These are phyloP conservation scores for Dichomitus squalens DNA, from an alignment of 1,284 basidiomycete species.

Conservation along the genomic window DNA sequence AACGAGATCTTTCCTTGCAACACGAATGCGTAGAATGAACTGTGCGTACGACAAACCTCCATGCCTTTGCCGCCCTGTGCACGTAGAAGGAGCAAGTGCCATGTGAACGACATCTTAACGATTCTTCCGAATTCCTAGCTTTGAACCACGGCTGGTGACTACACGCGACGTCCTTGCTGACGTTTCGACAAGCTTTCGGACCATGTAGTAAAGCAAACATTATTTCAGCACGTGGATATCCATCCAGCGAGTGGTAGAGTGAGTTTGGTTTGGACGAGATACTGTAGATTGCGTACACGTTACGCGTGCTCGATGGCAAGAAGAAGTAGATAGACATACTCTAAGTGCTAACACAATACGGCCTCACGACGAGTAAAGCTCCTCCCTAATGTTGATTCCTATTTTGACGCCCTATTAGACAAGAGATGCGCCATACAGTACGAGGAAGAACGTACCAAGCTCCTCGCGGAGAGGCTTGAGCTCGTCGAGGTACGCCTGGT, in stretches of 20 bases:
- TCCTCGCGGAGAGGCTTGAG: conserved; percentile 85
- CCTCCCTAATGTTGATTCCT: conserved; percentile 35
- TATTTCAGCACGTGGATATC: conserved; percentile 1
- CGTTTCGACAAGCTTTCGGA: too few relatives aligned
- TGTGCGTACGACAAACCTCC: neutral
- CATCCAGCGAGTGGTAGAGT: conserved; percentile 11
- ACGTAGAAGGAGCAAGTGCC: too few relatives aligned
- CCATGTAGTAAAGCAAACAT: too few relatives aligned
- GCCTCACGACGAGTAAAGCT: conserved; percentile 34
- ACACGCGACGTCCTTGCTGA: too few relatives aligned
- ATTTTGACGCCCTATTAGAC: neutral
- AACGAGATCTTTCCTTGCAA: neutral
- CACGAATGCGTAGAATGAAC: neutral
- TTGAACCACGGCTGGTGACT: too few relatives aligned
- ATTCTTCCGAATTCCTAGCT: too few relatives aligned
- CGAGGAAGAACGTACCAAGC: conserved; percentile 60
- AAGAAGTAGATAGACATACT: conserved; percentile 9
- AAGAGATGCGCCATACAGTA: neutral
- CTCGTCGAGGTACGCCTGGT: conserved; percentile 88
- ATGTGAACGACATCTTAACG: too few relatives aligned
- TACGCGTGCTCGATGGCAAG: neutral
- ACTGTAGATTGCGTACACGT: neutral
- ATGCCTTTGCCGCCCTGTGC: too few relatives aligned
- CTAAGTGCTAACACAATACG: conserved; percentile 4
- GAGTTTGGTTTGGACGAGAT: conserved; percentile 17